Evolutionary conservation across 257 asterid species (phyloP), one percentile per base, ranked within the genome.

Genomic region (Ophiorrhiza pumila): DNA sequence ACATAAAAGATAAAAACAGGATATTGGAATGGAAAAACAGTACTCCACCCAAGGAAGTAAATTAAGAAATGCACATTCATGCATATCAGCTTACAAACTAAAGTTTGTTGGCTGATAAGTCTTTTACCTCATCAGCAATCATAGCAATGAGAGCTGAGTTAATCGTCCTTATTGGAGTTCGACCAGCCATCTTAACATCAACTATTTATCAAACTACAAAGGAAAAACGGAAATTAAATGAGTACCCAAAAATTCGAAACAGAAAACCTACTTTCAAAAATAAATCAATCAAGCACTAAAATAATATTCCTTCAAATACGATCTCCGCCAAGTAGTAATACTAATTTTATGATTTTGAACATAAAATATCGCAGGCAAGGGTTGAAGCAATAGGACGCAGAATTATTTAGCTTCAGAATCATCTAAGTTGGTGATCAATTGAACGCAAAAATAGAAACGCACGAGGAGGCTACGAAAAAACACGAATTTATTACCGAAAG

Each of bases 121-220:
- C 10, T 27, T 35, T 52, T 76, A 93, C 98, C 98, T 93, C 98
- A 77, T 93, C 98, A 60, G 93, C 98, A 56, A 93, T 93, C 98
- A 93, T 93, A 34, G 97, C 92, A 71, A 93, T 86, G 77, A 93
- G 92, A 35, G 98, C 97, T 12, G 98, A 93, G 81, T 71, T 91
- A 73, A 57, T 91, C 4, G 96, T 80, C 70, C 89, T 96, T 85
- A 93, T 83, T 81, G 87, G 96, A 78, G 92, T 75, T 78, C 85
- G 85, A 81, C 89, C 89, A 29, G 97, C 98, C 98, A 93, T 91
- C 82, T 82, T 31, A 76, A 12, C 27, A 60, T 4, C 25, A 31
- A 9, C 31, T n/a, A 56, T 55, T 20, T 46, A 39, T 25, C 39
- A 27, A 9, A 41, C 35, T 4, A 55, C 65, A 25, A n/a, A 25